Evolutionary conservation across 139 green algal genomes (phyloP).

Genomic region (Tetraselmis striata): DNA sequence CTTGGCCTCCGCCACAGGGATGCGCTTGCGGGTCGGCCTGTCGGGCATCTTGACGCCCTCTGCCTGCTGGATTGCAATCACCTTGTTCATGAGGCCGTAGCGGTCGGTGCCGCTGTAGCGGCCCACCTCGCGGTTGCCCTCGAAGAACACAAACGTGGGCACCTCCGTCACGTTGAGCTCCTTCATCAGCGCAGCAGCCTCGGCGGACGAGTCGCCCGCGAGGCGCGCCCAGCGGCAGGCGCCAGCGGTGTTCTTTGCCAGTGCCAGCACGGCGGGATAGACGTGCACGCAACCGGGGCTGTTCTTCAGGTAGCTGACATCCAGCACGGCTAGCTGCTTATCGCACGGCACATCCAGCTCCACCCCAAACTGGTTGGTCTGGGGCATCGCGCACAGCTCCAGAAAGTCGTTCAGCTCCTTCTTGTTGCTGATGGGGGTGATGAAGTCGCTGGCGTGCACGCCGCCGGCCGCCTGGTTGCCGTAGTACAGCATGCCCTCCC

Average conservation of each 20-base stretch:
- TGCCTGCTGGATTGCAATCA: conserved; percentile 13
- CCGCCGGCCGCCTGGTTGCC: conserved; percentile 11
- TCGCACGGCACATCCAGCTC: conserved; percentile 14
- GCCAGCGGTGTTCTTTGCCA: conserved; percentile 23
- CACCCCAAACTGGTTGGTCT: neutral
- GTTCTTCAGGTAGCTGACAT: conserved; percentile 13
- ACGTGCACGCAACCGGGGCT: conserved; percentile 19
- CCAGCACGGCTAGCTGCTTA: conserved; percentile 25
- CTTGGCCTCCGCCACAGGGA: conserved; percentile 22
- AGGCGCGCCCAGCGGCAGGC: conserved; percentile 14
- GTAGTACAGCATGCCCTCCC: conserved; percentile 25
- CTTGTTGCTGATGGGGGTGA: conserved; percentile 12
- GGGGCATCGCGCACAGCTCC: conserved; percentile 11
- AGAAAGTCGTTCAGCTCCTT: conserved; percentile 16
- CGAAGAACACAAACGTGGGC: conserved; percentile 24
- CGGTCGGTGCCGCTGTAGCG: conserved; percentile 13
- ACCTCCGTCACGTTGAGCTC: conserved; percentile 11
- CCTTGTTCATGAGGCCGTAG: conserved; percentile 18
- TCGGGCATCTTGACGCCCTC: conserved; percentile 15
- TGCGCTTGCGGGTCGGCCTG: conserved; percentile 6
- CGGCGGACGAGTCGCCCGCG: neutral
- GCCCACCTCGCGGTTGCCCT: conserved; percentile 11
- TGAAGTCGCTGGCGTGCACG: conserved; percentile 6
- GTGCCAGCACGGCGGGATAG: conserved; percentile 26
- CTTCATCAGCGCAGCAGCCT: conserved; percentile 9